A percentile compares a stretch with the other conserved stretches of the same genome.
Conservation (phyloP, 805 yeast genomes). For the Candida sithepensis region DNA sequence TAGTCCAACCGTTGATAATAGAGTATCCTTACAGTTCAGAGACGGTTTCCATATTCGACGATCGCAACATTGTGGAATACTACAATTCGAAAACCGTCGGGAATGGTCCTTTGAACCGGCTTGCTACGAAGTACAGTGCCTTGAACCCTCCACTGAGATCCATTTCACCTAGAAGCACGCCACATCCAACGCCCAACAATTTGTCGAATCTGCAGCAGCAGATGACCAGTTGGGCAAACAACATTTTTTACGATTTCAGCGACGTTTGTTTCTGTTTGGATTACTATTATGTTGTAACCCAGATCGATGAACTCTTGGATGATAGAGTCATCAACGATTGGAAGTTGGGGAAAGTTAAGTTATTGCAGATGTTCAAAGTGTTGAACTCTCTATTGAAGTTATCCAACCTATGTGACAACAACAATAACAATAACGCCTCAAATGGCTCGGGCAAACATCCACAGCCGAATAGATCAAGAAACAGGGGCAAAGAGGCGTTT, state of each 20-base stretch:
- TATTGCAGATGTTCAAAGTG: slow-evolving; percentile 25
- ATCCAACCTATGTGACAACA: neutral
- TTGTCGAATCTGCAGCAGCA: too few relatives aligned
- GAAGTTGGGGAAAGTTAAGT: slow-evolving; percentile 18
- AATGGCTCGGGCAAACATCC: neutral
- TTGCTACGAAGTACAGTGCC: neutral
- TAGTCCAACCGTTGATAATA: slow-evolving; percentile 27
- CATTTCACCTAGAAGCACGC: neutral
- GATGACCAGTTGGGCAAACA: neutral
- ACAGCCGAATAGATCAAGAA: neutral
- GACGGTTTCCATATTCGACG: slow-evolving; percentile 14
- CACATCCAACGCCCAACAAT: neutral
- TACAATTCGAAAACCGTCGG: slow-evolving; percentile 10
- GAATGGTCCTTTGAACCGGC: slow-evolving; percentile 18
- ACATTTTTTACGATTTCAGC: slow-evolving; percentile 11
- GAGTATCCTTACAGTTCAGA: slow-evolving; percentile 22
- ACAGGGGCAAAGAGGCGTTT: neutral
- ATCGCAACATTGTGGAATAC: slow-evolving; percentile 12
- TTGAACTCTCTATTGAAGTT: slow-evolving; percentile 24
- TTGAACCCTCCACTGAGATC: neutral
- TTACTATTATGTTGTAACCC: slow-evolving; percentile 18
- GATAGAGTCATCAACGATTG: slow-evolving; percentile 16
- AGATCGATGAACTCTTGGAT: slow-evolving; percentile 21
- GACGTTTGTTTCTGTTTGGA: slow-evolving; percentile 19
- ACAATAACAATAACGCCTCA: too few relatives aligned